These are phyloP conservation scores for Epichloe gansuensis DNA, from an alignment of 2,329 filamentous ascomycete species.

Conservation along the genomic window DNA sequence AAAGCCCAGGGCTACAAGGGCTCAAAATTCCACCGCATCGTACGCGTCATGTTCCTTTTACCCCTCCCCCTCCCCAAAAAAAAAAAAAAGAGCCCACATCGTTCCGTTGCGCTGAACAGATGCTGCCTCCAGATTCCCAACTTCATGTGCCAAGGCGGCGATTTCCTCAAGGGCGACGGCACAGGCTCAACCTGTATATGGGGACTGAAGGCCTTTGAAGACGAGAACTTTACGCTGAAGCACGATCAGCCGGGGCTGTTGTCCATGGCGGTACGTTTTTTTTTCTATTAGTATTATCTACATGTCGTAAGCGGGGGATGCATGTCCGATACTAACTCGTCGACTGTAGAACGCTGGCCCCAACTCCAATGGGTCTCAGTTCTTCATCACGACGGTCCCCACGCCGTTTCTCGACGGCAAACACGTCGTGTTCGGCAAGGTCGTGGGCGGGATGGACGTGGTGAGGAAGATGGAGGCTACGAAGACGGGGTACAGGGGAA, in stretches of 20 bases:
- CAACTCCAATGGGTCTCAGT: constrained; percentile 89
- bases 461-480: constrained; percentile 88
- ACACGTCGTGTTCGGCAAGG: constrained; percentile 90
- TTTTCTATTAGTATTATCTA: not conserved
- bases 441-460: constrained; percentile 80
- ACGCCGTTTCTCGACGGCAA: constrained; percentile 85
- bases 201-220: constrained; percentile 69
- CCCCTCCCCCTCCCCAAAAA: not conserved
- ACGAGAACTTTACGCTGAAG: constrained; percentile 77
- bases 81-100: not conserved
- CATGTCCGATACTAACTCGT: not conserved
- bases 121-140: constrained; percentile 58
- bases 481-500: constrained; percentile 60
- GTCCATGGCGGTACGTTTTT: constrained; percentile 72
- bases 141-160: constrained; percentile 96
- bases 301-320: not conserved
- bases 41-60: constrained; percentile 30
- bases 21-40: constrained; percentile 86
- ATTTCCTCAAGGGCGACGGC: constrained; percentile 88
- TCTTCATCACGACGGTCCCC: constrained; percentile 87
- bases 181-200: constrained; percentile 84
- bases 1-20: constrained; percentile 88
- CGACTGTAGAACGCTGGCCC: constrained; percentile 65
- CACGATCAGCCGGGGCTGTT: constrained; percentile 73
- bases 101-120: not conserved